Percentiles rank a stretch among this genome's conserved stretches.
Conservation (phyloP, 31 red algal species). For the Asparagopsis taxiformis region DNA sequence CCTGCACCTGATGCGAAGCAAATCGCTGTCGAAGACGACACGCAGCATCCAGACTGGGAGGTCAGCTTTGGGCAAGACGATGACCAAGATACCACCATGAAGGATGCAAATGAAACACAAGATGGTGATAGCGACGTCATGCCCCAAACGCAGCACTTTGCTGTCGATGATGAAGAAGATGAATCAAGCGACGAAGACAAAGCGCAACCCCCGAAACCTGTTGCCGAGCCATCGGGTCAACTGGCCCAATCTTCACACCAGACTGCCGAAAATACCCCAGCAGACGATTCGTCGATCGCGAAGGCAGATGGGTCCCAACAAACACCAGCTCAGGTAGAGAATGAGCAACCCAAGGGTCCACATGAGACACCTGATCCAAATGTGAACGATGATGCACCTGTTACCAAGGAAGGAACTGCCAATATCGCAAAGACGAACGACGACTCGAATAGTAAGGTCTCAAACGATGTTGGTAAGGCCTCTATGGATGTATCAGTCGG, state of each 20-base stretch:
- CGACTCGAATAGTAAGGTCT: not conserved
- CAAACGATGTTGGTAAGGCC: conserved; percentile 1
- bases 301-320: not conserved
- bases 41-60: not conserved
- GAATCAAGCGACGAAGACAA: not conserved
- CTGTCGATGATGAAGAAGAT: conserved; percentile 16
- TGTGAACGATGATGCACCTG: not conserved
- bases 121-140: conserved; percentile 1
- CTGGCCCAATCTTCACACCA: not conserved
- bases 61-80: not conserved
- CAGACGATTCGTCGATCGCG: not conserved
- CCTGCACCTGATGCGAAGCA: not conserved
- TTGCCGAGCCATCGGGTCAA: not conserved
- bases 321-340: not conserved
- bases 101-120: not conserved
- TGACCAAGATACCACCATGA: conserved; percentile 1
- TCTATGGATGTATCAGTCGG: not conserved
- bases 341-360: not conserved
- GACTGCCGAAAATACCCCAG: too few relatives aligned
- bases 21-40: not conserved
- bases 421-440: not conserved
- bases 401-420: not conserved
- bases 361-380: not conserved
- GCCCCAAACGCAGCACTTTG: conserved; percentile 41
- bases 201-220: not conserved